Percentiles rank a stretch among this genome's conserved stretches.
These are phyloP conservation scores for Tolypocladium album DNA, from an alignment of 2,329 filamentous ascomycete species.

Conservation along the genomic window DNA sequence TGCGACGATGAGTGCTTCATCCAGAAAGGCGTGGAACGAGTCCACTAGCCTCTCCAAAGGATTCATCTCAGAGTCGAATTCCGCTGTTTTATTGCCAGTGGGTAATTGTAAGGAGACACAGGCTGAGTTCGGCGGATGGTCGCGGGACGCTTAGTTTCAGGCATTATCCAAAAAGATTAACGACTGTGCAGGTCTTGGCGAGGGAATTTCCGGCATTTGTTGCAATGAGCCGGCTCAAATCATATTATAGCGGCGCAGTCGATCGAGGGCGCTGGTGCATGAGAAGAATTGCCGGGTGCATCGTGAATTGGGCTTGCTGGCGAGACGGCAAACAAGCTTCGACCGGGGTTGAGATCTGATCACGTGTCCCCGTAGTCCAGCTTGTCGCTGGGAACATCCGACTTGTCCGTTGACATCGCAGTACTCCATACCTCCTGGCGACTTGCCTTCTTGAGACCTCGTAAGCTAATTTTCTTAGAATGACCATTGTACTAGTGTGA, in stretches of 20 bases:
- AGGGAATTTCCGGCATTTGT: neutral
- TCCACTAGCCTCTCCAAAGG: conserved; percentile 25
- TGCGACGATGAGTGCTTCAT: conserved; percentile 66
- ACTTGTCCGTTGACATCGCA: neutral
- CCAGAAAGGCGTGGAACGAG: conserved; percentile 63
- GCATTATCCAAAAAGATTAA: neutral
- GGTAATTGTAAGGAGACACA: neutral
- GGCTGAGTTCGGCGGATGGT: neutral
- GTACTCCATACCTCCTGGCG: too few species aligned
- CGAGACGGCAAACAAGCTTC: neutral
- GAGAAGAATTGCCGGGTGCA: neutral
- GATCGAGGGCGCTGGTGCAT: neutral
- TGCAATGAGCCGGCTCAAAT: neutral
- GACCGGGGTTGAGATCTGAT: neutral
- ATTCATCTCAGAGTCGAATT: conserved; percentile 13
- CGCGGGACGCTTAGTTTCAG: neutral
- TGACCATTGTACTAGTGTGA: neutral
- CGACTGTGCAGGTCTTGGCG: neutral
- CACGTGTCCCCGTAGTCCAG: neutral
- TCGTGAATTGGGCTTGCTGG: neutral
- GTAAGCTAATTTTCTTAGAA: neutral
- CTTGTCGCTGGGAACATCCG: neutral
- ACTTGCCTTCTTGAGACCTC: neutral
- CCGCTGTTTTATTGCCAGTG: conserved; percentile 1
- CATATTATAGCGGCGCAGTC: neutral